Evolutionary conservation across 495 filamentous ascomycete genomes (phyloP).

Genomic region (Jackrogersella multiformis): DNA sequence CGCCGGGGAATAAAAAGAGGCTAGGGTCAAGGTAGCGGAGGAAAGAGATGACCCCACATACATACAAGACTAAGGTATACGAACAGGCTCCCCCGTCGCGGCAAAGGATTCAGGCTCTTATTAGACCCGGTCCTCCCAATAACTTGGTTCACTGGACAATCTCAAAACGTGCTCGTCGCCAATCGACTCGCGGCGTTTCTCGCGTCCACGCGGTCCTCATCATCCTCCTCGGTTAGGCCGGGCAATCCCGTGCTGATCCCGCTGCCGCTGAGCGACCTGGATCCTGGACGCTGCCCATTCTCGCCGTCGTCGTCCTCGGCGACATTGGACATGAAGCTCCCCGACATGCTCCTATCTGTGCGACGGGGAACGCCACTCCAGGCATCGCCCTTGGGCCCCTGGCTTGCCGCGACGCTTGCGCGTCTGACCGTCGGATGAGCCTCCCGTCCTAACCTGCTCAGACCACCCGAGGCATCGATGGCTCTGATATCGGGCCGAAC

Average conservation of each 20-base stretch:
- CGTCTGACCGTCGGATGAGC: conserved; percentile 79
- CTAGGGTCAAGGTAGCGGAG: conserved; percentile 16
- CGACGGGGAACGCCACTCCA: conserved; percentile 95
- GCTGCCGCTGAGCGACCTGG: conserved; percentile 64
- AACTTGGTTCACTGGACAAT: conserved; percentile 5
- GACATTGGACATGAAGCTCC: conserved; percentile 65
- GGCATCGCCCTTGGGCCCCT: conserved; percentile 94
- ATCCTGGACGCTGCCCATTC: conserved; percentile 50
- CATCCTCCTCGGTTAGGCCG: conserved; percentile 82
- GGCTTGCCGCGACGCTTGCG: conserved; percentile 79
- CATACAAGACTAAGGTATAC: conserved; percentile 38
- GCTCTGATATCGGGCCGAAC: conserved; percentile 92
- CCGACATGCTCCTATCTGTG: conserved; percentile 77
- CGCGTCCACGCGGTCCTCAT: conserved; percentile 94
- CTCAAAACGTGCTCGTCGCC: conserved; percentile 89
- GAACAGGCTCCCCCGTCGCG: conserved; percentile 22
- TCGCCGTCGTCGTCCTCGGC: conserved; percentile 58
- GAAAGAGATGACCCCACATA: conserved; percentile 15
- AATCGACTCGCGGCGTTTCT: conserved; percentile 92
- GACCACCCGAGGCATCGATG: conserved; percentile 89
- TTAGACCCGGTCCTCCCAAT: conserved; percentile 20
- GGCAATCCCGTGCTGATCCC: conserved; percentile 64
- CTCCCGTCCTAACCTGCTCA: conserved; percentile 88
- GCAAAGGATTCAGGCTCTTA: conserved; percentile 28
- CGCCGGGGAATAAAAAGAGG: conserved; percentile 19